Percentiles rank a stretch among this genome's conserved stretches.
phyloP scores from a whole-genome alignment of 2,329 filamentous ascomycete species.

The Tolypocladium capitatum region DNA sequence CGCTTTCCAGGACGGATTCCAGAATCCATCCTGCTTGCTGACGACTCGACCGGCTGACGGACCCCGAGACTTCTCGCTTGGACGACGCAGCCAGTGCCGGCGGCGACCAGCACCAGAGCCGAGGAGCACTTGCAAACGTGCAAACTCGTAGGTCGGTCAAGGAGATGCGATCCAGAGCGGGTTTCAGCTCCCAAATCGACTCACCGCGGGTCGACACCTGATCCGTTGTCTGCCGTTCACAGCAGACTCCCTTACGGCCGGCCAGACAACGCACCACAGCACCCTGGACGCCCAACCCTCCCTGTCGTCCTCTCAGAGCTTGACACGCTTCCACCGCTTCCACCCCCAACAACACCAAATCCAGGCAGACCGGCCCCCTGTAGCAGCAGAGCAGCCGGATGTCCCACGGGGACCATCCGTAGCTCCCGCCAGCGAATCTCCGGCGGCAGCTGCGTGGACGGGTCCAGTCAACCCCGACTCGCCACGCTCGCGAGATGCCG shows the following conservation, averaged over 20 bases:
- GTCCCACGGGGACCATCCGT: no score
- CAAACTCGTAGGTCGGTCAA: background rate
- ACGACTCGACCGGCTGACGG: background rate
- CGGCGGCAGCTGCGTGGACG: background rate
- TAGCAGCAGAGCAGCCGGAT: background rate
- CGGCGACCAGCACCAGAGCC: background rate
- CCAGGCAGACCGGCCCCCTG: background rate
- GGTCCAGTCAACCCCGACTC: background rate
- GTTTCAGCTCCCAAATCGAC: background rate
- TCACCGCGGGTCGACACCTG: background rate
- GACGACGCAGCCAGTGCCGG: background rate
- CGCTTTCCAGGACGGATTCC: background rate
- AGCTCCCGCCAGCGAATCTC: no score
- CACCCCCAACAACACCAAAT: background rate
- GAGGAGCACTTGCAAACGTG: background rate
- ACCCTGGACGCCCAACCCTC: background rate
- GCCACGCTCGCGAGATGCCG: background rate
- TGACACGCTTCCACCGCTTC: background rate
- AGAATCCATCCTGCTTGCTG: background rate
- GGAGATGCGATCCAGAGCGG: background rate
- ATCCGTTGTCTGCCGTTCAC: background rate
- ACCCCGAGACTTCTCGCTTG: background rate
- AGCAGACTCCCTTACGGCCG: no score
- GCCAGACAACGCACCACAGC: background rate
- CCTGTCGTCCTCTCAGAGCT: background rate